These are phyloP conservation scores for Tinospora cordifolia DNA, from an alignment of 164 flowering plant species.

Conservation along the genomic window DNA sequence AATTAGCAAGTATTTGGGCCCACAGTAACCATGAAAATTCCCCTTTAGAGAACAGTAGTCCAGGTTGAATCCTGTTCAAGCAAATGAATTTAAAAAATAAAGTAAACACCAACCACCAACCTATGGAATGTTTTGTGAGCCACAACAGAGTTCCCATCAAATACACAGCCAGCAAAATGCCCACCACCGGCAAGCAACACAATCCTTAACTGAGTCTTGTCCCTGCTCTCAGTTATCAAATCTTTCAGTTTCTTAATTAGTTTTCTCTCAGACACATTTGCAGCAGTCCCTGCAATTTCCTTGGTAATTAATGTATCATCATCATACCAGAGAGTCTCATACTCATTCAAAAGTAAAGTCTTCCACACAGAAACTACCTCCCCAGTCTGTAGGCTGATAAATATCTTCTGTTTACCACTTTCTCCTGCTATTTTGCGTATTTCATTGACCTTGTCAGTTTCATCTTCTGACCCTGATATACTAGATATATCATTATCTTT, in stretches of 20 bases:
- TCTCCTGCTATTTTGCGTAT: constrained; percentile 15
- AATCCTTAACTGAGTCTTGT: constrained; percentile 47
- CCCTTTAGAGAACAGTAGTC: background rate
- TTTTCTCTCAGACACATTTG: constrained; percentile 35
- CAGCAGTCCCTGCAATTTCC: constrained; percentile 12
- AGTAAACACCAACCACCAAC: constrained; percentile 26
- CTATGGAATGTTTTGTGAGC: constrained; percentile 96
- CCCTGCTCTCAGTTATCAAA: constrained; percentile 50
- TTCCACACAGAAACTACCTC: constrained; percentile 76
- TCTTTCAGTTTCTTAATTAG: constrained; percentile 48
- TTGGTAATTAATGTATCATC: constrained; percentile 20
- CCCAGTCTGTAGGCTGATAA: constrained; percentile 48
- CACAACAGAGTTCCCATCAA: constrained; percentile 74
- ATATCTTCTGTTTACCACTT: constrained; percentile 39
- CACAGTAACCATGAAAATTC: background rate
- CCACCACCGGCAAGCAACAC: constrained; percentile 90
- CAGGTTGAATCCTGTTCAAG: constrained; percentile 1
- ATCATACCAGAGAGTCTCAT: constrained; percentile 38
- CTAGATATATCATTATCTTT: constrained; percentile 81
- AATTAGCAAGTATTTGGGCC: background rate
- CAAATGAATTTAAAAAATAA: background rate
- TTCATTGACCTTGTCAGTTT: constrained; percentile 39
- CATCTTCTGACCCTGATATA: constrained; percentile 96
- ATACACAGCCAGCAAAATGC: constrained; percentile 94
- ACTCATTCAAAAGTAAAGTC: constrained; percentile 52